Evolutionary conservation across 768 basidiomycete genomes (phyloP).

Genomic region (Dacryopinax spathularia): DNA sequence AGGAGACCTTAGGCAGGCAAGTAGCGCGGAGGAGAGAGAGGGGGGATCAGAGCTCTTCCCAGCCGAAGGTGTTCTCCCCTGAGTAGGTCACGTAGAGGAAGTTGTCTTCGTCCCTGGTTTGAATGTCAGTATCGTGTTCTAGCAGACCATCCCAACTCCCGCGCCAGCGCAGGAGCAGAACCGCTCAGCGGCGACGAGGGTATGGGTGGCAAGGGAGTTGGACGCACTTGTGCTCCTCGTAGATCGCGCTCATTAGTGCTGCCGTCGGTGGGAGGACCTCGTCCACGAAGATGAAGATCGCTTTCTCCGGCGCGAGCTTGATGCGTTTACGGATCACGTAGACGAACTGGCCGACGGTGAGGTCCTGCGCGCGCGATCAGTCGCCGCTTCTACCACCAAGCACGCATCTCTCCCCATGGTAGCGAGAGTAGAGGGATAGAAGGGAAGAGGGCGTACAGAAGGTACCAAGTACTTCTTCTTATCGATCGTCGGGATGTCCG

Average conservation of each 20-base stretch:
- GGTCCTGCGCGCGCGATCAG: slow-evolving; percentile 41
- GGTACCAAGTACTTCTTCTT: slow-evolving; percentile 99
- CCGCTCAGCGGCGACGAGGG: slow-evolving; percentile 4
- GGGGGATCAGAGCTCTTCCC: neutral
- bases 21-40: too few relatives aligned
- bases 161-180: neutral
- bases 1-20: neutral
- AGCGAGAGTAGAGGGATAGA: neutral
- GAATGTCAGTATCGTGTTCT: neutral
- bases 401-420: neutral
- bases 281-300: slow-evolving; percentile 99
- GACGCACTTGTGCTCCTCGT: slow-evolving; percentile 97
- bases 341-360: slow-evolving; percentile 96
- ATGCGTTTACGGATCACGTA: slow-evolving; percentile 99
- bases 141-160: slow-evolving; percentile 1
- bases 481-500: slow-evolving; percentile 98
- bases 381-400: too few relatives aligned
- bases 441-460: slow-evolving; percentile 43
- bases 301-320: slow-evolving; percentile 99
- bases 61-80: slow-evolving; percentile 6
- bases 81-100: slow-evolving; percentile 47
- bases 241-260: slow-evolving; percentile 95
- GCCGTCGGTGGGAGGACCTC: slow-evolving; percentile 97
- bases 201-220: neutral
- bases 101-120: slow-evolving; percentile 83